Percentiles rank a stretch among this genome's conserved stretches.
These are phyloP conservation scores for Pichia sp. DNA, from an alignment of 1,139 yeast species.

Conservation along the genomic window DNA sequence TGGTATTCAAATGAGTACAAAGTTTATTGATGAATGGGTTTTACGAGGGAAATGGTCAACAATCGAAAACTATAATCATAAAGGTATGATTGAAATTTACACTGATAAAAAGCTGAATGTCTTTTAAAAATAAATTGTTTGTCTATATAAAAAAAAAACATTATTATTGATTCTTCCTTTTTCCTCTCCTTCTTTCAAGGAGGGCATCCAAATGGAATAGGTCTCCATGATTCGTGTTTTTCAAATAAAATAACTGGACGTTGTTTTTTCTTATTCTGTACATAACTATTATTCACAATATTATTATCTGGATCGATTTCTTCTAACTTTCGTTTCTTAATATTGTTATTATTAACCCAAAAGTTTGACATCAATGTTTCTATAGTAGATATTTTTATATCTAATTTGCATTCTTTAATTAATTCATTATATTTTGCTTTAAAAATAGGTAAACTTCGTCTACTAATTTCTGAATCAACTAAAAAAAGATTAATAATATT, in stretches of 20 bases:
- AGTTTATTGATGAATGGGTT: slow-evolving; percentile 25
- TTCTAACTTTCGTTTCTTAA: slow-evolving; percentile 1
- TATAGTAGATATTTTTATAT: slow-evolving; percentile 5
- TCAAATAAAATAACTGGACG: too few relatives aligned
- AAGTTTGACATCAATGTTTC: slow-evolving; percentile 18
- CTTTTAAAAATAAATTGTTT: slow-evolving; percentile 1
- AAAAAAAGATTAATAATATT: slow-evolving; percentile 1
- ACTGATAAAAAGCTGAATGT: slow-evolving; percentile 9
- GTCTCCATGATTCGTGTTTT: slow-evolving; percentile 34
- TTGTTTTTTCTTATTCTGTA: too few relatives aligned
- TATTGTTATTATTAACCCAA: slow-evolving; percentile 15
- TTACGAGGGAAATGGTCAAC: too few relatives aligned
- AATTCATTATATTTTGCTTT: slow-evolving; percentile 1
- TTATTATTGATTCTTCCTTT: too few relatives aligned
- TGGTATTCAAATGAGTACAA: slow-evolving; percentile 15
- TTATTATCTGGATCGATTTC: slow-evolving; percentile 1
- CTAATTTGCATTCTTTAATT: slow-evolving; percentile 1
- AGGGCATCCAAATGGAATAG: slow-evolving; percentile 40
- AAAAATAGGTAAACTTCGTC: slow-evolving; percentile 2
- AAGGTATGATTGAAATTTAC: slow-evolving; percentile 23
- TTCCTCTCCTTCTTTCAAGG: too few relatives aligned
- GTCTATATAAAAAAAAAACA: too few relatives aligned
- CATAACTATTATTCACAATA: too few relatives aligned
- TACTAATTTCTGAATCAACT: slow-evolving; percentile 7
- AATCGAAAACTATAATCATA: slow-evolving; percentile 26